Evolutionary conservation across 176 grass and related monocot genomes (phyloP).

Genomic region (Poa pratensis): DNA sequence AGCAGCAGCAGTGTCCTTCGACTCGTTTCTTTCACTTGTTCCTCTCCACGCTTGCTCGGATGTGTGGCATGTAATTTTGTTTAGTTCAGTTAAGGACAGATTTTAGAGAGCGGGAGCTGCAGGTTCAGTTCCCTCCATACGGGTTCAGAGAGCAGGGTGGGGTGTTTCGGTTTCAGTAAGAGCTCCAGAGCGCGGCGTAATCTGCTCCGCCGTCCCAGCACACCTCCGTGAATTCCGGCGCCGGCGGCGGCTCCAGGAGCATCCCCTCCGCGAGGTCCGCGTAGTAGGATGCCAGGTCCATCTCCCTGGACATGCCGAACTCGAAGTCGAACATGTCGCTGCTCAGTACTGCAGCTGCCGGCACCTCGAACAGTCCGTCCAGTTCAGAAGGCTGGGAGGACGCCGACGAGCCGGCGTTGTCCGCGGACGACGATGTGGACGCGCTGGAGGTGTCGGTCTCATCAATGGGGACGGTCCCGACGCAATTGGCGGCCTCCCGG

Average conservation of each 20-base stretch:
- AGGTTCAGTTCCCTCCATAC: neutral
- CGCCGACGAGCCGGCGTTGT: neutral
- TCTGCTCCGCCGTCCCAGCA: slow-evolving; percentile 24
- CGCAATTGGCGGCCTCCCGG: neutral
- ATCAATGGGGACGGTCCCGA: no score
- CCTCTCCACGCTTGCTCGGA: no score
- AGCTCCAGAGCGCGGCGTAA: neutral
- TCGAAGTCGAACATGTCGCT: slow-evolving; percentile 19
- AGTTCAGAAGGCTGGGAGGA: neutral
- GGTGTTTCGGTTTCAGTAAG: neutral
- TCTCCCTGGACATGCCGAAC: slow-evolving; percentile 25
- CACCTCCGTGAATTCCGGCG: neutral
- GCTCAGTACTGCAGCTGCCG: neutral
- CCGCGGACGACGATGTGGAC: neutral
- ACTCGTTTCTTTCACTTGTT: no score
- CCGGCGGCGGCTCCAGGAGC: slow-evolving; percentile 50
- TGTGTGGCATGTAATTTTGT: no score
- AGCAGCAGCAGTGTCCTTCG: neutral
- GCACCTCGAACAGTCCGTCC: neutral
- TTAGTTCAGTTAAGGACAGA: no score
- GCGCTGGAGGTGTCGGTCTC: neutral
- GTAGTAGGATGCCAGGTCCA: slow-evolving; percentile 39
- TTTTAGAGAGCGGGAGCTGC: no score
- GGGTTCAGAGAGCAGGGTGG: neutral
- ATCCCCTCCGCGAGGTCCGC: slow-evolving; percentile 56